phyloP scores from a whole-genome alignment of 2,329 filamentous ascomycete genomes.

The Penicillium sp. region DNA sequence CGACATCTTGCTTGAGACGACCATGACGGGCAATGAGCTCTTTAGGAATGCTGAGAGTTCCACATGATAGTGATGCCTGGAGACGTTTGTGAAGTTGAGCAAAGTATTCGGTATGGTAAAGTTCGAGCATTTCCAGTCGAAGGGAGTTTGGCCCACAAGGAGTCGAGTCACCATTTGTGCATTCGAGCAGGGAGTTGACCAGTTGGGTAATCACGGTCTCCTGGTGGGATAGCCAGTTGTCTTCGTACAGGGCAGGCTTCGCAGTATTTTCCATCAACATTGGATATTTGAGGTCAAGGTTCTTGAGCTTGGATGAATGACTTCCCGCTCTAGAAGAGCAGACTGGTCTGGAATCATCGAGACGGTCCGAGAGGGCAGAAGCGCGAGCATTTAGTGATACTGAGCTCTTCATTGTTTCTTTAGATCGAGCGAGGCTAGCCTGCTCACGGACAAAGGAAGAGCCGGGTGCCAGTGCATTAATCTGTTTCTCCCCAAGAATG shows the following conservation, averaged over 20 bases:
- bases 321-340: slow-evolving; percentile 36
- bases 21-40: slow-evolving; percentile 51
- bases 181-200: slow-evolving; percentile 59
- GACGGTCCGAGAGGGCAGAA: slow-evolving; percentile 16
- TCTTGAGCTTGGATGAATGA: slow-evolving; percentile 32
- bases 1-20: slow-evolving; percentile 60
- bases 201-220: slow-evolving; percentile 65
- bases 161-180: slow-evolving; percentile 25
- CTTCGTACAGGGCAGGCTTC: slow-evolving; percentile 64
- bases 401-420: neutral
- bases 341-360: slow-evolving; percentile 26
- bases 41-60: slow-evolving; percentile 60
- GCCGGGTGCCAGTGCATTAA: slow-evolving; percentile 9
- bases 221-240: slow-evolving; percentile 66
- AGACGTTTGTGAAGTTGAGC: slow-evolving; percentile 59
- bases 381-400: slow-evolving; percentile 13
- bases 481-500: slow-evolving; percentile 19
- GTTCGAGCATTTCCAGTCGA: slow-evolving; percentile 53
- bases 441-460: neutral
- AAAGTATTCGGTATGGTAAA: slow-evolving; percentile 60
- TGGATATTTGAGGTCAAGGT: slow-evolving; percentile 50
- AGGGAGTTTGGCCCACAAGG: slow-evolving; percentile 38
- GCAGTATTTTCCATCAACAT: slow-evolving; percentile 59
- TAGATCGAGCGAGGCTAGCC: neutral
- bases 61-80: slow-evolving; percentile 62